Percentiles rank a stretch among this genome's conserved stretches.
Evolutionary conservation across 2,329 filamentous ascomycete species (phyloP).

Genomic region (Aspergillus chevalieri): DNA sequence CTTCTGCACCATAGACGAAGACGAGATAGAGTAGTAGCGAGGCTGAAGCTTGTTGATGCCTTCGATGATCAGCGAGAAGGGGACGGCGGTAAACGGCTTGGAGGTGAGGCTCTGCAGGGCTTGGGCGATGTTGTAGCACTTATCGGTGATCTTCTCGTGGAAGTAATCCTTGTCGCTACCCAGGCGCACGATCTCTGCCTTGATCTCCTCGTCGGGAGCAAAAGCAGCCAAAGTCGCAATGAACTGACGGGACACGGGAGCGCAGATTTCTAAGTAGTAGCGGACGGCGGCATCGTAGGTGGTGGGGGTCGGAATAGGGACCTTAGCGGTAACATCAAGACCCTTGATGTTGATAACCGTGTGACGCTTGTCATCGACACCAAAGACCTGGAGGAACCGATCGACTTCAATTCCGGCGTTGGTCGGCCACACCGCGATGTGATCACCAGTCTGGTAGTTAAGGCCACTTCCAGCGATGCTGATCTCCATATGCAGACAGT

Average conservation of each 20-base stretch:
- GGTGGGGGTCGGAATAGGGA: conserved; percentile 93
- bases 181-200: conserved; percentile 81
- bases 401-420: conserved; percentile 91
- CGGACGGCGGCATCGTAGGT: conserved; percentile 90
- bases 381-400: conserved; percentile 74
- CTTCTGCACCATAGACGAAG: conserved; percentile 87
- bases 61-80: conserved; percentile 93
- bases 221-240: conserved; percentile 81
- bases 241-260: conserved; percentile 93
- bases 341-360: conserved; percentile 82
- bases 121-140: conserved; percentile 85
- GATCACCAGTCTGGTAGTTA: conserved; percentile 91
- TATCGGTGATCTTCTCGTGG: conserved; percentile 71
- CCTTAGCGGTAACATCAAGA: conserved; percentile 90
- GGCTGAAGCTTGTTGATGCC: conserved; percentile 91
- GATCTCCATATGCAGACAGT: conserved; percentile 95
- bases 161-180: conserved; percentile 95
- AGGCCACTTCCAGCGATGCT: conserved; percentile 85
- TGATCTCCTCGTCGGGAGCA: conserved; percentile 74
- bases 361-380: conserved; percentile 68
- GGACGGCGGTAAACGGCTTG: conserved; percentile 73
- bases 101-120: conserved; percentile 69
- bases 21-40: conserved; percentile 98
- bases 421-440: conserved; percentile 95
- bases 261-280: conserved; percentile 95